Percentiles rank a stretch among this genome's conserved stretches.
Evolutionary conservation across 2,329 filamentous ascomycete genomes (phyloP).

Genomic region (Daldinia sp.): DNA sequence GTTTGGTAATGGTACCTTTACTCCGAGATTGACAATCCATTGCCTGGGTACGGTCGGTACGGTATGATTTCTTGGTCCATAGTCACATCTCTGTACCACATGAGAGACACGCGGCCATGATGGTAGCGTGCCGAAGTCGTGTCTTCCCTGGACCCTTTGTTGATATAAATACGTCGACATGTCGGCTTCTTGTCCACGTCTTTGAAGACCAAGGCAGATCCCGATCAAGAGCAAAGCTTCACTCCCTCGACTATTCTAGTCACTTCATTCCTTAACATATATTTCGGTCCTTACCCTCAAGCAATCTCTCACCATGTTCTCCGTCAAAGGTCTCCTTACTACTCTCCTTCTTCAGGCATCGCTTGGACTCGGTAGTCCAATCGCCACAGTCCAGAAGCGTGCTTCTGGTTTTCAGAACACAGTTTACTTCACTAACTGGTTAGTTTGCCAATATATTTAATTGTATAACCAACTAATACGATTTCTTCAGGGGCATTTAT

Average conservation of each 20-base stretch:
- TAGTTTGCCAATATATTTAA: constrained; percentile 6
- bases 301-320: constrained; percentile 37
- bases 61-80: constrained; percentile 3
- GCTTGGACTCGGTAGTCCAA: constrained; percentile 36
- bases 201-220: constrained; percentile 13
- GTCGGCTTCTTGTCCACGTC: constrained; percentile 10
- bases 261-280: constrained; percentile 8
- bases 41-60: not conserved
- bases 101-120: constrained; percentile 30
- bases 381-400: constrained; percentile 35
- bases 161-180: constrained; percentile 29
- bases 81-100: constrained; percentile 35
- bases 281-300: constrained; percentile 18
- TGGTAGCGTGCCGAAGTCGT: constrained; percentile 13
- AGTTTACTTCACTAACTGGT: constrained; percentile 62
- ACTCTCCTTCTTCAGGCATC: constrained; percentile 41
- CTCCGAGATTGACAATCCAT: constrained; percentile 26
- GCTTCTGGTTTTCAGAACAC: constrained; percentile 53
- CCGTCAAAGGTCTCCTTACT: constrained; percentile 38
- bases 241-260: constrained; percentile 19
- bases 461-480: constrained; percentile 9
- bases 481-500: constrained; percentile 71
- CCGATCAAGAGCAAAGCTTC: constrained; percentile 21
- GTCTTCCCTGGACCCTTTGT: constrained; percentile 9
- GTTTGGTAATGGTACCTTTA: constrained; percentile 17